Base-by-base conservation (phyloP, 2,329 filamentous ascomycete genomes). In the Coleophoma eucalyptorum region DNA sequence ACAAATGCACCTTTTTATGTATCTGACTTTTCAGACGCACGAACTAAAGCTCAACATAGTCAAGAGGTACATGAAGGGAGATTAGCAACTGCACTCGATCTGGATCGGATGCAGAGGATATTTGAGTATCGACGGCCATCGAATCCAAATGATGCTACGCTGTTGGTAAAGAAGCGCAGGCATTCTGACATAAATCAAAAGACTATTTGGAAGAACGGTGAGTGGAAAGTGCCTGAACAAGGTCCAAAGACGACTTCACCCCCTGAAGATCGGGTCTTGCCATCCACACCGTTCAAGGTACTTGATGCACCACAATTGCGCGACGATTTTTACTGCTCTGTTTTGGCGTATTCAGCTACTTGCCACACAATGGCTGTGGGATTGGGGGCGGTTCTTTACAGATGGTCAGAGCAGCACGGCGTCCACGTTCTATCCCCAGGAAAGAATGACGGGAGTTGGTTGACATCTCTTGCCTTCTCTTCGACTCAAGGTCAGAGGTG, bases 241-340 rank as follows among this genome's bases (percentile, higher is more conserved):
- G 56, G 61, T 34, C 56, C 50, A 62, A 56, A 61, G 54, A 43
- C 46, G 31, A 63, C 56, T 34, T 59, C 68, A 49, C 59, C 62
- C 2, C 51, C 56, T 40, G 63, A 65, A 51, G 34, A 48, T 50
- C 72, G 77, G 49, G 68, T 74, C 34, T 74, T 94, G 40, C 87
- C 90, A 35, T 76, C 79, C 7, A 79, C 87, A 16, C 89, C 91
- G 5, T 95, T 95, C 72, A 89, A 88, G 71, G 88, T 97, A 6
- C 77, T 99, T 5, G 90, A 97, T 70, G 93, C 93, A 8, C 91
- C 92, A 3, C 82, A 84, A 47, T 75, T 97, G n/a, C 84, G 90
- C 50, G 91, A 97, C 62, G 93, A 99, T 68, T 99, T 92, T 67
- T 99, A 99, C 67, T 97, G 91, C 70, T 94, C 92, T 0, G 78